phyloP scores from a whole-genome alignment of 306 rosid genomes.

The Potentilla sterilis region DNA sequence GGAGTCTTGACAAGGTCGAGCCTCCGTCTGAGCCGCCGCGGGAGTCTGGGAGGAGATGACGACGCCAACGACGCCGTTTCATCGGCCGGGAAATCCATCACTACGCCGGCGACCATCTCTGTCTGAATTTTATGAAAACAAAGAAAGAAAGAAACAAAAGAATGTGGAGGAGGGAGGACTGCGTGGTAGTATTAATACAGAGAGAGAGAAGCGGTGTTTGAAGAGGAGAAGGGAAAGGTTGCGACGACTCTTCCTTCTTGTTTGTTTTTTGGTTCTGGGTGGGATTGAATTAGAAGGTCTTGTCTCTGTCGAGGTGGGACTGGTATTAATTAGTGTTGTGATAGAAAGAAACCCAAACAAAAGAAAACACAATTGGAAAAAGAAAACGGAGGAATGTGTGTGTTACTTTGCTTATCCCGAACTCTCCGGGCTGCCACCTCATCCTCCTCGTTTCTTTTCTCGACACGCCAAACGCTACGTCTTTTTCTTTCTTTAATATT shows the following conservation, averaged over 20 bases:
- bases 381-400: slow-evolving; percentile 26
- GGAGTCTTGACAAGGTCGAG: slow-evolving; percentile 60
- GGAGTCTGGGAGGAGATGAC: slow-evolving; percentile 62
- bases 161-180: background rate
- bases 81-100: slow-evolving; percentile 44
- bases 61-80: slow-evolving; percentile 36
- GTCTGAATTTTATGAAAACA: background rate
- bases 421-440: slow-evolving; percentile 50
- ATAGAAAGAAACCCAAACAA: background rate
- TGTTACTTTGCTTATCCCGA: slow-evolving; percentile 29
- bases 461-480: background rate
- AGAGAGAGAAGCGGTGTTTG: background rate
- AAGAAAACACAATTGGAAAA: background rate
- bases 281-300: no score
- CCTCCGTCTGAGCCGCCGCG: slow-evolving; percentile 70
- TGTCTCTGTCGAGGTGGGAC: background rate
- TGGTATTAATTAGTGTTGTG: background rate
- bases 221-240: slow-evolving; percentile 10
- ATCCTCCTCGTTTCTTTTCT: background rate
- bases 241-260: background rate
- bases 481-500: background rate
- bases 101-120: slow-evolving; percentile 29
- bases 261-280: background rate
- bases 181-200: background rate
- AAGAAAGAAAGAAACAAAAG: background rate